Percentiles rank a stretch among this genome's conserved stretches.
These are phyloP conservation scores for Byssoonygena ceratinophila DNA, from an alignment of 2,329 filamentous ascomycete genomes.

Conservation along the genomic window DNA sequence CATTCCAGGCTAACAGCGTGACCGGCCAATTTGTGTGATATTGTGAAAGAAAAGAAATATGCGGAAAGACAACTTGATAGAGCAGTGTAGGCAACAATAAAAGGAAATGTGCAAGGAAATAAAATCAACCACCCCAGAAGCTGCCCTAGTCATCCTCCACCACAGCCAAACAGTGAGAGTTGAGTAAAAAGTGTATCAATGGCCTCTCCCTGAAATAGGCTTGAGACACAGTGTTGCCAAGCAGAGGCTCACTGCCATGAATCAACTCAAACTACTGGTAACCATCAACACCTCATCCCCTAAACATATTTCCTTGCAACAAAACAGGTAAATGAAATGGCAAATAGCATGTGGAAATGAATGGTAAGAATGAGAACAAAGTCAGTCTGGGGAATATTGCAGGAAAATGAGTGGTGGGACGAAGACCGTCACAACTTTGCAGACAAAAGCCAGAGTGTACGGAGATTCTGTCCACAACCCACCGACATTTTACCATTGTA, in stretches of 20 bases:
- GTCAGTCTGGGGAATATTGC: constrained; percentile 1
- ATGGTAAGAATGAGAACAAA: background rate
- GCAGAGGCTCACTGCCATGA: background rate
- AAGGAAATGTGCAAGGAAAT: constrained; percentile 13
- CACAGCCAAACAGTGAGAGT: constrained; percentile 13
- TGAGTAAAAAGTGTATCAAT: constrained; percentile 17
- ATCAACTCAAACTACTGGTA: background rate
- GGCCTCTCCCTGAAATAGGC: constrained; percentile 15
- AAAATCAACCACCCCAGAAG: constrained; percentile 38
- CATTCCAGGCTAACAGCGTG: constrained; percentile 5
- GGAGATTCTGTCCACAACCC: constrained; percentile 2
- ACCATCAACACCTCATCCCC: background rate
- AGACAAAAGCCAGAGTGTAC: too few species aligned
- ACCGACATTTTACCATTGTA: constrained; percentile 8
- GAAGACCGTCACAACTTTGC: background rate
- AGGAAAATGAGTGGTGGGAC: constrained; percentile 3
- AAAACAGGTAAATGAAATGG: background rate
- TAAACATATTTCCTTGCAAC: constrained; percentile 7
- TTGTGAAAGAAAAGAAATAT: background rate
- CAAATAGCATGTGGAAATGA: background rate
- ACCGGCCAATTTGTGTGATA: constrained; percentile 6
- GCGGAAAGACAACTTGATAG: constrained; percentile 3
- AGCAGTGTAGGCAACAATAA: background rate
- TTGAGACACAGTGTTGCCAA: background rate
- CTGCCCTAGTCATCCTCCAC: constrained; percentile 39